Evolutionary conservation across 2,329 filamentous ascomycete genomes (phyloP).

Genomic region (Cladosporium velox): DNA sequence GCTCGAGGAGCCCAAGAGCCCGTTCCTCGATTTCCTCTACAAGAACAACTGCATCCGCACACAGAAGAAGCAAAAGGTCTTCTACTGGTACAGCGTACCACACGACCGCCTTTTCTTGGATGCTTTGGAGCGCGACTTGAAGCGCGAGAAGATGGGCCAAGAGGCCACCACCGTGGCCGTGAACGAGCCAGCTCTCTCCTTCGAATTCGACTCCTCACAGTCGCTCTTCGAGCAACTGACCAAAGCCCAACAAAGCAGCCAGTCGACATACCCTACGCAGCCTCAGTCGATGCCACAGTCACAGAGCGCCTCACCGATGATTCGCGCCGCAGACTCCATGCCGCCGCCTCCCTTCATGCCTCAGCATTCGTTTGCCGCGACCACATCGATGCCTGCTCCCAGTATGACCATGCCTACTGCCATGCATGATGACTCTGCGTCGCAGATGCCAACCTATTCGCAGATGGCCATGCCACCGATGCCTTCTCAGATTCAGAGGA

Average conservation of each 20-base stretch:
- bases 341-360: conserved; percentile 80
- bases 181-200: conserved; percentile 94
- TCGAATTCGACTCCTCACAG: conserved; percentile 98
- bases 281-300: conserved; percentile 57
- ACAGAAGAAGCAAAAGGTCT: conserved; percentile 99
- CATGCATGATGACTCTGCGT: conserved; percentile 60
- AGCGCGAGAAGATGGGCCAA: conserved; percentile 99
- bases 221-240: conserved; percentile 99
- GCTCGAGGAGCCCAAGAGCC: conserved; percentile 96
- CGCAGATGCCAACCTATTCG: conserved; percentile 69
- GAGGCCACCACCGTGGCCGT: conserved; percentile 96
- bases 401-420: conserved; percentile 43
- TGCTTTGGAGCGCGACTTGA: conserved; percentile 92
- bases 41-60: conserved; percentile 99
- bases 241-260: conserved; percentile 98
- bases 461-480: conserved; percentile 72
- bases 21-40: conserved; percentile 97
- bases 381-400: conserved; percentile 32
- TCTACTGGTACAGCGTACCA: conserved; percentile 99
- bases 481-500: conserved; percentile 74
- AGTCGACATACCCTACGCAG: conserved; percentile 72
- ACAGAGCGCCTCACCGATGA: conserved; percentile 83
- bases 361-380: conserved; percentile 48
- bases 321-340: conserved; percentile 92
- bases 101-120: conserved; percentile 97